Evolutionary conservation across 2,329 filamentous ascomycete genomes (phyloP).

Genomic region (Eutypella sp.): DNA sequence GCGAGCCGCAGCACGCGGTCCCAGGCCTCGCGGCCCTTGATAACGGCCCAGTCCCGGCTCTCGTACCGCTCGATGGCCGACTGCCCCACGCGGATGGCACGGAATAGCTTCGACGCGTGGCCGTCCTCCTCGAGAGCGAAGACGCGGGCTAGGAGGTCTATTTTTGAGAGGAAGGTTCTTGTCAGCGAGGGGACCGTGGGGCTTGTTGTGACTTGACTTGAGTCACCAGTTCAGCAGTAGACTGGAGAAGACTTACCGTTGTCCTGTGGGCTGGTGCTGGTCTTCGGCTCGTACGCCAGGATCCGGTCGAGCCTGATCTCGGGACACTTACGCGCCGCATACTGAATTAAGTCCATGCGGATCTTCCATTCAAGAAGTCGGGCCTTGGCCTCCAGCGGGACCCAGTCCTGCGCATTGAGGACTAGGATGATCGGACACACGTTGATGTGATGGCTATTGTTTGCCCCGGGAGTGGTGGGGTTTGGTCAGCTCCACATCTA

Average conservation of each 20-base stretch:
- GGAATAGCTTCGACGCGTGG: conserved; percentile 70
- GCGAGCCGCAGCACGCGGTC: conserved; percentile 55
- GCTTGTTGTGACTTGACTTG: no score
- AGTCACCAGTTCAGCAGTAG: no score
- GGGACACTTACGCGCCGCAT: conserved; percentile 63
- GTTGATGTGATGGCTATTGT: conserved; percentile 72
- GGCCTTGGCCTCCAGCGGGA: conserved; percentile 55
- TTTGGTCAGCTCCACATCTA: no score
- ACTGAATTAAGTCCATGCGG: conserved; percentile 67
- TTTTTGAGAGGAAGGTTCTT: background rate
- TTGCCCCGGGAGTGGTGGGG: no score
- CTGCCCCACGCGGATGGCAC: conserved; percentile 64
- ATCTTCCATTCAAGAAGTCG: conserved; percentile 80
- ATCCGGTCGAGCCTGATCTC: conserved; percentile 56
- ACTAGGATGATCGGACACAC: conserved; percentile 66
- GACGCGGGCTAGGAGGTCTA: conserved; percentile 43
- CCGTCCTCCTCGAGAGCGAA: conserved; percentile 65
- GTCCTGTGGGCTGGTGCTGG: no score
- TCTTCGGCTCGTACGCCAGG: conserved; percentile 50
- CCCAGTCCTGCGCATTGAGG: conserved; percentile 58
- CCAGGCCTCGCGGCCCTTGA: conserved; percentile 57
- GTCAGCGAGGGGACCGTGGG: background rate
- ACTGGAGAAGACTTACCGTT: no score
- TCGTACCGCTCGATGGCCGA: conserved; percentile 41
- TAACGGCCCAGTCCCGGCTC: conserved; percentile 38